Evolutionary conservation across 345 rosid species (phyloP).

Genomic region (rapeseed (Brassica napus)): Da-Ae NC_063435.1:29240001-29240500

Average conservation of each 20-base stretch:
- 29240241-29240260: not conserved
- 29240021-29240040: not conserved
- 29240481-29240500: constrained; percentile 2
- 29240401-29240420: constrained; percentile 36
- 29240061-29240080: not conserved
- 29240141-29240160: not conserved
- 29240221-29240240: not conserved
- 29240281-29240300: not conserved
- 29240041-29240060: not conserved
- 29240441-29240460: not conserved
- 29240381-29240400: constrained; percentile 35
- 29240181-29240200: not conserved
- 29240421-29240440: constrained; percentile 31
- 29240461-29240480: not conserved
- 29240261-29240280: not conserved
- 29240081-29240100: not conserved
- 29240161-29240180: not conserved
- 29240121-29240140: not conserved
- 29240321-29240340: not conserved
- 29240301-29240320: not conserved
- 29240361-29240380: constrained; percentile 31
- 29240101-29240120: not conserved
- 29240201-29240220: not conserved
- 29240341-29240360: not conserved
- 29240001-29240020: not conserved